Evolutionary conservation across 306 rosid genomes (phyloP).

Genomic region (Sophora flavescens): DNA sequence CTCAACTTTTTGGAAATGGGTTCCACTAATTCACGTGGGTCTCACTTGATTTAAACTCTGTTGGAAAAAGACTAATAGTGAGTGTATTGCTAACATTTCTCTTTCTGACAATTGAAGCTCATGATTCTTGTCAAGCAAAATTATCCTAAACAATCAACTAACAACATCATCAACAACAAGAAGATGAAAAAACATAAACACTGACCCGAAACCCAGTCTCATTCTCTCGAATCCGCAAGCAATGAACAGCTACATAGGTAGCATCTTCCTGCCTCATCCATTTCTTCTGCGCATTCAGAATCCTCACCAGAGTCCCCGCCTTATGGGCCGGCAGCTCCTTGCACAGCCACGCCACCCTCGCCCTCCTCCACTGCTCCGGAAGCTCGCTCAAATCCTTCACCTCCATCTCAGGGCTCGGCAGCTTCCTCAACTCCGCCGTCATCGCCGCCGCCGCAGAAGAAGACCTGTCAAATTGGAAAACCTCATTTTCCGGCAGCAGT

Average conservation of each 20-base stretch:
- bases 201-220: conserved; percentile 74
- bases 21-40: no score
- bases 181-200: neutral
- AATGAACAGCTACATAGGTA: conserved; percentile 78
- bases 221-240: conserved; percentile 88
- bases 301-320: conserved; percentile 51
- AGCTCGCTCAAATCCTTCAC: conserved; percentile 54
- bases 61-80: no score
- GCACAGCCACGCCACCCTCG: conserved; percentile 63
- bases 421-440: conserved; percentile 25
- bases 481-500: neutral
- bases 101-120: conserved; percentile 18
- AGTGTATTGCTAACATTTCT: no score
- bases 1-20: no score
- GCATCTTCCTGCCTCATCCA: conserved; percentile 77
- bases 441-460: neutral
- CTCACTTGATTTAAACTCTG: no score
- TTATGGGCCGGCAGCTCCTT: conserved; percentile 57
- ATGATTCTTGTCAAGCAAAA: conserved; percentile 24
- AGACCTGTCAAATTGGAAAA: conserved; percentile 38
- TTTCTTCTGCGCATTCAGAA: conserved; percentile 84
- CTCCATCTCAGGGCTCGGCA: conserved; percentile 48
- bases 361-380: conserved; percentile 62
- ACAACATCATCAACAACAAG: neutral
- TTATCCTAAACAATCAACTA: neutral